phyloP scores from a whole-genome alignment of 2,329 filamentous ascomycete genomes.

The Phyllosticta paracitricarpa region DNA sequence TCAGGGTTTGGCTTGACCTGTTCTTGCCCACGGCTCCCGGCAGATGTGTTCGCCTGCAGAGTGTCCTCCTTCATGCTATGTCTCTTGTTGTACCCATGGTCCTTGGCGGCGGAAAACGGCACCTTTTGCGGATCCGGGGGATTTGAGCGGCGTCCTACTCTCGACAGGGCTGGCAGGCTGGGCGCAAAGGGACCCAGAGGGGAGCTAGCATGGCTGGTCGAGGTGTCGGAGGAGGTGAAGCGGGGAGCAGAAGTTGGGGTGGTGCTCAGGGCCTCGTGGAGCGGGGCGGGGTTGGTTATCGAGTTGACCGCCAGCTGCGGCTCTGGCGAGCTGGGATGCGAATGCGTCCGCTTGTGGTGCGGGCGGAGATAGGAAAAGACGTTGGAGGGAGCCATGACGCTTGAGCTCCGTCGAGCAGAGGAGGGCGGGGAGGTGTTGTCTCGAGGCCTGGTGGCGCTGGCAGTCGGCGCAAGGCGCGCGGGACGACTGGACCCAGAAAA shows the following conservation, averaged over 20 bases:
- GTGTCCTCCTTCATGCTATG: background rate
- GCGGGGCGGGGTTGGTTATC: constrained; percentile 19
- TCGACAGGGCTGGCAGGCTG: constrained; percentile 29
- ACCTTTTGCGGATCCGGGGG: background rate
- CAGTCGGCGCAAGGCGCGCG: background rate
- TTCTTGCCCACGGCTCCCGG: constrained; percentile 9
- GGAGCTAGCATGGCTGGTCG: constrained; percentile 20
- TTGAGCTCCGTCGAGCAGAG: background rate
- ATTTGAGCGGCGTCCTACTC: constrained; percentile 26
- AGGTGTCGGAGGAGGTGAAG: constrained; percentile 18
- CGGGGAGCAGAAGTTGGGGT: constrained; percentile 9
- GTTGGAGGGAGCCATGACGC: constrained; percentile 27
- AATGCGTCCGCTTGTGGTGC: constrained; percentile 29
- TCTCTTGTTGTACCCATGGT: background rate
- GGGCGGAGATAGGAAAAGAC: constrained; percentile 31
- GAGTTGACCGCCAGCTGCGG: constrained; percentile 17
- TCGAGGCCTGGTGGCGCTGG: background rate
- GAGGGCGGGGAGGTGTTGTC: background rate
- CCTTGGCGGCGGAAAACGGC: background rate
- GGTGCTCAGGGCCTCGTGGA: constrained; percentile 2
- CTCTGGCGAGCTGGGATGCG: constrained; percentile 25
- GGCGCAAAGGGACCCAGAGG: constrained; percentile 30
- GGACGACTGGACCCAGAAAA: background rate
- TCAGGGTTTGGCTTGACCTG: constrained; percentile 11
- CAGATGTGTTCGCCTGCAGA: constrained; percentile 10